Evolutionary conservation across 768 basidiomycete species (phyloP), one percentile per base, ranked within the genome.

Genomic region (Cystofilobasidium macerans): DNA sequence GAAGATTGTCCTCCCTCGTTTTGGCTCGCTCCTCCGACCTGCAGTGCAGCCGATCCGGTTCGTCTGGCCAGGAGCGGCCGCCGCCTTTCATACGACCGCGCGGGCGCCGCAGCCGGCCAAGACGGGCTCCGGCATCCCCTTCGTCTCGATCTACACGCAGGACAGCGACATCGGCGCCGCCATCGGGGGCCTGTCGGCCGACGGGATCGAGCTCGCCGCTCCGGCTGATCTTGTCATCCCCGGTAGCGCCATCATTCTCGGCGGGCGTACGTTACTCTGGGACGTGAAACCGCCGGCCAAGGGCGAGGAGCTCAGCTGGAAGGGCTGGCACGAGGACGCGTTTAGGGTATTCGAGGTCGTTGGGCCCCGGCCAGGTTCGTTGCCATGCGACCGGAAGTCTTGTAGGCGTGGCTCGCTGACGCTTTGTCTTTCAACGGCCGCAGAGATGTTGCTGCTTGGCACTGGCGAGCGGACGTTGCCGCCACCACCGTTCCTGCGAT

Each of bases 361-460:
- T 14, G 80, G 85, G 32, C 93, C 92, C 2, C 83, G 85, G 74
- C 93, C 94, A 54, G 94, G 93, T 91, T 67, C 68, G 84, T 76
- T n/a, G n/a, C n/a, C n/a, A n/a, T n/a, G n/a, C n/a, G n/a, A n/a
- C n/a, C n/a, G n/a, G n/a, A n/a, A n/a, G n/a, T n/a, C n/a, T n/a
- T n/a, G n/a, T n/a, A n/a, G n/a, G n/a, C n/a, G n/a, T n/a, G n/a
- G n/a, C n/a, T n/a, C n/a, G n/a, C n/a, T n/a, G n/a, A 7, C 59
- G 16, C 24, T 38, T 12, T 1, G 35, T 20, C 32, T 8, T 40
- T 4, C 8, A 20, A 14, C 33, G 4, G 14, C 30, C 16, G 14
- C 67, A 97, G 94, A 99, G 74, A 89, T 99, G 43, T 76, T 98
- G 35, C 75, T 98, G 1, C 78, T 99, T 18, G 94, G 94, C 0